Evolutionary conservation across 768 basidiomycete genomes (phyloP), one percentile per base, ranked within the genome.

Genomic region (Lyophyllum decastes): DNA sequence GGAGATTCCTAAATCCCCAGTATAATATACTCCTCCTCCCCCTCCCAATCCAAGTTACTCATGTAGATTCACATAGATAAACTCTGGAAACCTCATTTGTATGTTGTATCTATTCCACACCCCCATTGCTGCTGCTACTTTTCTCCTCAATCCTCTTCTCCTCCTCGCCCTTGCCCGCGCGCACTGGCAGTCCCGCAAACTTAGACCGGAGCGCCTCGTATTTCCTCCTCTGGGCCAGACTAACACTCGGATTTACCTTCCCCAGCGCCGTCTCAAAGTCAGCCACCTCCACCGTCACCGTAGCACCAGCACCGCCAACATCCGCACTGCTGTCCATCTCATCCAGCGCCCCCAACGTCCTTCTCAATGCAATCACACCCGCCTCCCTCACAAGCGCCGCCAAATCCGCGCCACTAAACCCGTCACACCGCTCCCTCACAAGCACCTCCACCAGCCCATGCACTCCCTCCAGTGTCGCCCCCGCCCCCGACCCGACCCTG

Each of bases 391-490:
- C 90, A 25, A 96, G 74, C 2, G 93, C 85, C 1, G 94, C 92
- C 5, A 97, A 76, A 73, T 98, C 95, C 0, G 95, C 95, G 8
- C 95, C 95, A 64, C 90, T 94, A 70, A 92, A 95, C 12, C 94
- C 95, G 34, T 94, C 93, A 61, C 92, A 92, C 27, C 74, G 70
- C 19, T 82, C 81, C 45, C 75, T 71, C 11, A 90, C 81, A 27
- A 95, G 72, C n/a, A 62, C 65, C 59, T 71, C 81, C 56, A 76
- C 66, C 9, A n/a, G 70, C 53, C 57, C 62, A 48, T 61, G 63
- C 12, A 70, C 69, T 38, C 69, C 55, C 11, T 61, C 61, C 8
- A 58, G 52, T 9, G 60, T 52, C 12, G 30, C 54, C 2, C 54
- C 54, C 17, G 61, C 59, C 9, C 33, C 52, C 12, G 30, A 53